Percentiles rank a stretch among this genome's conserved stretches.
phyloP scores from a whole-genome alignment of 2,329 filamentous ascomycete species.

The Metarhizium sp. region DNA sequence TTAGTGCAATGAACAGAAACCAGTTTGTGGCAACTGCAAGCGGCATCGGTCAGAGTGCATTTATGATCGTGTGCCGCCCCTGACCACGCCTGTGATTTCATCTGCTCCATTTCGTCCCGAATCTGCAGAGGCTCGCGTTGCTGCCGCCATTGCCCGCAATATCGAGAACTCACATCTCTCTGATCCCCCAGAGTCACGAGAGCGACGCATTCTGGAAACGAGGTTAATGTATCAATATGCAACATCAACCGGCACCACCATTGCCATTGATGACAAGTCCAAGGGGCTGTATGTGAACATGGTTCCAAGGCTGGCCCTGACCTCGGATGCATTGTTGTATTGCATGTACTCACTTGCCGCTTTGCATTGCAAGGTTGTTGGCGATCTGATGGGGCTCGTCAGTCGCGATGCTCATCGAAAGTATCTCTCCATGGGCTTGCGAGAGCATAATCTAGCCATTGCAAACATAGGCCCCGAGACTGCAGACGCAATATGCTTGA shows the following conservation, averaged over 20 bases:
- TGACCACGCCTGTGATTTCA: slow-evolving; percentile 2
- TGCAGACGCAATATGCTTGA: slow-evolving; percentile 9
- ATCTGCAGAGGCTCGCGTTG: slow-evolving; percentile 5
- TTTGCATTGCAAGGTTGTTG: slow-evolving; percentile 6
- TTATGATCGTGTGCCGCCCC: slow-evolving; percentile 10
- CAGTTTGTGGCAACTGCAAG: slow-evolving; percentile 10
- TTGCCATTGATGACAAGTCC: slow-evolving; percentile 11
- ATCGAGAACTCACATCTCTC: slow-evolving; percentile 1
- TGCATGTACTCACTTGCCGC: slow-evolving; percentile 10
- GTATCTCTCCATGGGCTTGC: slow-evolving; percentile 10
- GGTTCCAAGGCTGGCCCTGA: slow-evolving; percentile 7
- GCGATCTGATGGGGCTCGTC: slow-evolving; percentile 5
- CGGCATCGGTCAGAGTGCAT: slow-evolving; percentile 8
- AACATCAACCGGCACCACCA: slow-evolving; percentile 7
- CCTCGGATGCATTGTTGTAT: slow-evolving; percentile 12
- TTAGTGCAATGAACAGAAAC: slow-evolving; percentile 12
- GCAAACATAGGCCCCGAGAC: slow-evolving; percentile 4
- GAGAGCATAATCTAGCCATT: slow-evolving; percentile 10
- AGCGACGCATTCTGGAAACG: slow-evolving; percentile 9
- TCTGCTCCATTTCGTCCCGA: slow-evolving; percentile 3
- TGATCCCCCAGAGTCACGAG: slow-evolving; percentile 8
- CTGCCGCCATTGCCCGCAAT: slow-evolving; percentile 1
- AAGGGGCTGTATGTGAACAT: slow-evolving; percentile 4
- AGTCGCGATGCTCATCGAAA: slow-evolving; percentile 7
- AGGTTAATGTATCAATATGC: slow-evolving; percentile 12